phyloP scores from a whole-genome alignment of 116 monocot genomes.

The Thalassia testudinum region DNA sequence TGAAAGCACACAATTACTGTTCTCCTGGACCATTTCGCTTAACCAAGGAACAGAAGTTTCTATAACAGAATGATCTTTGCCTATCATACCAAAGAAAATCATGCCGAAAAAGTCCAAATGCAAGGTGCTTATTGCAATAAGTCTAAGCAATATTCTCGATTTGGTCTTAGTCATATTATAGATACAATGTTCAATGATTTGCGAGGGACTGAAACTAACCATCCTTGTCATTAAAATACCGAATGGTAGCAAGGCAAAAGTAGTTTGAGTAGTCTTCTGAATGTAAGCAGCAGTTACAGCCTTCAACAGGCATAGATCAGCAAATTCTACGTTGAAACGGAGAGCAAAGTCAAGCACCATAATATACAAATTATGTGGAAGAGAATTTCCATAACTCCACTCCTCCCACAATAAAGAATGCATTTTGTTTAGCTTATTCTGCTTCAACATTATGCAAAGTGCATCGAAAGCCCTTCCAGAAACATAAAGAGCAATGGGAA shows the following conservation, averaged over 20 bases:
- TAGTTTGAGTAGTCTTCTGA: constrained; percentile 15
- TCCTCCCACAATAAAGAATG: constrained; percentile 17
- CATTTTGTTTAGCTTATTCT: constrained; percentile 4
- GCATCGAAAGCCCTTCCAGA: constrained; percentile 32
- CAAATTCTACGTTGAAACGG: constrained; percentile 28
- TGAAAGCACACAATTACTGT: constrained; percentile 9
- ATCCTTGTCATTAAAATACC: constrained; percentile 33
- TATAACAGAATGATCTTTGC: constrained; percentile 12
- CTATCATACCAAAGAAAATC: constrained; percentile 32
- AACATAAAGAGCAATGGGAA: constrained; percentile 47
- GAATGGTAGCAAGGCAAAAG: constrained; percentile 24
- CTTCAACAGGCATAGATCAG: constrained; percentile 49
- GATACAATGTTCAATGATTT: constrained; percentile 42
- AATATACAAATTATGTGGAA: constrained; percentile 30
- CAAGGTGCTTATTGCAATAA: constrained; percentile 51
- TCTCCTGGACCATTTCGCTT: no score
- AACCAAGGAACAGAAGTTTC: no score
- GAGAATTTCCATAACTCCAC: constrained; percentile 7
- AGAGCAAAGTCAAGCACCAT: constrained; percentile 38
- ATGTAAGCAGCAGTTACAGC: constrained; percentile 24
- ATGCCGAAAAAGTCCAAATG: constrained; percentile 56
- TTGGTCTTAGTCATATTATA: constrained; percentile 49
- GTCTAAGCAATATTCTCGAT: constrained; percentile 29
- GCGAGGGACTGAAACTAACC: constrained; percentile 32
- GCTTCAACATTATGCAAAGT: constrained; percentile 19